Base-by-base conservation (phyloP, 1,139 yeast species). In the Candida labiduridarum region DNA sequence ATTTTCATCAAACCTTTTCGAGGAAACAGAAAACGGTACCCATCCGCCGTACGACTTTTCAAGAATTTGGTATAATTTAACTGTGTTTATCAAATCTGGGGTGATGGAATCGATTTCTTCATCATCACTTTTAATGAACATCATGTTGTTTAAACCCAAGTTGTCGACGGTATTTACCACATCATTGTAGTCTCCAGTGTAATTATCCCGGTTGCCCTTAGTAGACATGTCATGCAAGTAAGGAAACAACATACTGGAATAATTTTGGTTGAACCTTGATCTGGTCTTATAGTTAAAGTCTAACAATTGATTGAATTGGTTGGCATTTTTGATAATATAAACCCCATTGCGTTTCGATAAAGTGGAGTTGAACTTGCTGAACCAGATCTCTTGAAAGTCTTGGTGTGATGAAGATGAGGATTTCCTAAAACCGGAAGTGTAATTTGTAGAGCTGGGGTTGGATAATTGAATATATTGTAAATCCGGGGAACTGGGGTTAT, bases 151-250 rank as follows among this genome's bases (percentile, higher is more conserved):
- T 7, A 45, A 33, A 22, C 41, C 35, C 4, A 49, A 8, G 15
- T 44, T 44, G 6, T 36, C n/a, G 14, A 47, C 30, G 22, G 9
- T 22, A 15, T 34, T n/a, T 11, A 35, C 14, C 18, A 33, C 22
- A 12, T 27, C 22, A 8, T 25, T 14, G 22, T 19, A 19, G 22
- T 19, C 22, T 19, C 22, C 29, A 38, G 53, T 60, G 30, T 39
- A 54, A 31, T 30, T 72, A 1, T 63, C 62, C 31, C 73, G 61
- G 53, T 71, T 77, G 44, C 60, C 58, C 10, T 58, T 45, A 44
- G 60, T 63, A 49, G 60, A 57, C 40, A 72, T 56, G 0, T 76
- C 78, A 58, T 73, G 78, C 42, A 73, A 61, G 50, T 68, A 73
- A 0, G 79, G 79, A 49, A 74, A 73, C 54, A 71, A 54, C 19